These are phyloP conservation scores for Triticum monococcum DNA, from an alignment of 176 grass and related monocot genomes.

Conservation along the genomic window DNA sequence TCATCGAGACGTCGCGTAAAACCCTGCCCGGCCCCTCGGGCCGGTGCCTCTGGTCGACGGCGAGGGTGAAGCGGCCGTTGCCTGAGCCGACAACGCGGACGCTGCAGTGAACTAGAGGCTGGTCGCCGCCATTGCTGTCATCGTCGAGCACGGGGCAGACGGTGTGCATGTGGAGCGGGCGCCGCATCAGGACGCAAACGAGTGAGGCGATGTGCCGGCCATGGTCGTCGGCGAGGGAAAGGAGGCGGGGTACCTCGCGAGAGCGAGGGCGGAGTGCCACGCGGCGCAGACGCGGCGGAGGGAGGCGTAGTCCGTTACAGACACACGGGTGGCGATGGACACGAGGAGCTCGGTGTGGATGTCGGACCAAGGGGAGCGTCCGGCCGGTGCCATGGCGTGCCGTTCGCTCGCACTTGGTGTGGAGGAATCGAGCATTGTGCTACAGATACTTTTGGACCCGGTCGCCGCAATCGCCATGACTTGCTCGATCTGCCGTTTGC, in stretches of 20 bases:
- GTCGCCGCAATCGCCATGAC: not conserved
- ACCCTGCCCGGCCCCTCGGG: too few species aligned
- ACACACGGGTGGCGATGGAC: not conserved
- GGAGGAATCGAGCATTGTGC: too few species aligned
- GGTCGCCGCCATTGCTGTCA: too few species aligned
- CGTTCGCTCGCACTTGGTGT: not conserved
- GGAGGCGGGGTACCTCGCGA: not conserved
- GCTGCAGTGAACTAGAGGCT: too few species aligned
- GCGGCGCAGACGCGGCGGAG: not conserved
- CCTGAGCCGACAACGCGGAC: not conserved
- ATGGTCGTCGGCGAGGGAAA: not conserved
- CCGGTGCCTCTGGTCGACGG: not conserved
- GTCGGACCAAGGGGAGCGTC: not conserved
- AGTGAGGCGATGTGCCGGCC: not conserved
- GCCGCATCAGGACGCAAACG: not conserved
- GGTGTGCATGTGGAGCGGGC: not conserved
- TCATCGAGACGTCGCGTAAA: accelerated
- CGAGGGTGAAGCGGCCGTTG: not conserved
- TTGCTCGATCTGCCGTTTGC: not conserved
- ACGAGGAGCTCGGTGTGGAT: not conserved
- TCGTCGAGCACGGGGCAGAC: not conserved
- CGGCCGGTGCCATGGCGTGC: not conserved
- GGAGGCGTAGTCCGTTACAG: not conserved
- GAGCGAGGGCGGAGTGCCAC: not conserved
- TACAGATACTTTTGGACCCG: not conserved